Conservation (phyloP, 495 filamentous ascomycete genomes). For the Elasticomyces elasticus region DNA sequence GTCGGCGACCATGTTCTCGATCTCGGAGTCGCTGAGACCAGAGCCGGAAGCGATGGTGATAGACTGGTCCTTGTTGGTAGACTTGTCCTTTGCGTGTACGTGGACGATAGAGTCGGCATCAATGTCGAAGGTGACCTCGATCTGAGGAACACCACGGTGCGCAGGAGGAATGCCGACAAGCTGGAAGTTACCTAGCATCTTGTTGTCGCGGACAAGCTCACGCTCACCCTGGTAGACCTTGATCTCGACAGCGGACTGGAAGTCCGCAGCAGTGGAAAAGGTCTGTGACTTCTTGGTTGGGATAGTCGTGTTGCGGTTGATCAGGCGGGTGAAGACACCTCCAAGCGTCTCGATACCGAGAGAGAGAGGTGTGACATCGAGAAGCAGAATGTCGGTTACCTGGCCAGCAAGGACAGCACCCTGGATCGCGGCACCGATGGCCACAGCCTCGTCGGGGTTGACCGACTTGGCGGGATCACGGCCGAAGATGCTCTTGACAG, state of each 20-base stretch:
- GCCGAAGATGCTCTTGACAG: slow-evolving; percentile 94
- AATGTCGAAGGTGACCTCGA: slow-evolving; percentile 99
- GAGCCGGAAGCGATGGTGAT: slow-evolving; percentile 97
- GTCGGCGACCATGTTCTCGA: slow-evolving; percentile 92
- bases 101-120: slow-evolving; percentile 98
- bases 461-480: slow-evolving; percentile 98
- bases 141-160: slow-evolving; percentile 93
- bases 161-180: slow-evolving; percentile 95
- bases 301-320: slow-evolving; percentile 99
- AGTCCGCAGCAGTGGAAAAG: slow-evolving; percentile 97
- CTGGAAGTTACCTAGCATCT: slow-evolving; percentile 99
- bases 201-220: slow-evolving; percentile 99
- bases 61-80: slow-evolving; percentile 98
- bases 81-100: slow-evolving; percentile 98
- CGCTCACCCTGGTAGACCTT: slow-evolving; percentile 99
- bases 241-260: slow-evolving; percentile 99
- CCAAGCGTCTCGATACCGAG: slow-evolving; percentile 99
- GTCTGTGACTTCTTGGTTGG: slow-evolving; percentile 99
- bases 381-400: slow-evolving; percentile 89
- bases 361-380: slow-evolving; percentile 94
- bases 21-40: slow-evolving; percentile 89
- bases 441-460: slow-evolving; percentile 98
- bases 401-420: slow-evolving; percentile 95
- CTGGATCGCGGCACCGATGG: slow-evolving; percentile 96
- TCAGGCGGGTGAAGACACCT: slow-evolving; percentile 97